Evolutionary conservation across 805 yeast species (phyloP).

Genomic region (Brettanomyces bruxellensis): DNA sequence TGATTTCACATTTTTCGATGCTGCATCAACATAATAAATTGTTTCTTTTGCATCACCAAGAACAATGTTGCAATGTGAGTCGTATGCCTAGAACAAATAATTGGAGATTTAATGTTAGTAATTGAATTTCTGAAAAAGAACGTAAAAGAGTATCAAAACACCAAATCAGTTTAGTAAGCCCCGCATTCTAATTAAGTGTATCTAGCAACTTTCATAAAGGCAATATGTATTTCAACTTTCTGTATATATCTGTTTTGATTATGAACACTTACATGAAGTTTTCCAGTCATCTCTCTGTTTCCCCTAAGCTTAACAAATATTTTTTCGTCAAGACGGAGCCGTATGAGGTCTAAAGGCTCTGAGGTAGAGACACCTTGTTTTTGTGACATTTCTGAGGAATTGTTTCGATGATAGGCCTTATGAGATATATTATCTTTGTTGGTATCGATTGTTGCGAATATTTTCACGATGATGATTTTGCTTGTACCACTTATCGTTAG

Average conservation of each 20-base stretch:
- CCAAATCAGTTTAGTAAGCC: no score
- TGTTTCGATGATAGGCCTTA: no score
- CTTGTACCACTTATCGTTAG: no score
- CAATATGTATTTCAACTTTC: no score
- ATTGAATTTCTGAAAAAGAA: background rate
- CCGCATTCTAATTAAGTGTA: no score
- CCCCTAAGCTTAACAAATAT: constrained; percentile 89
- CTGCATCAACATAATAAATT: constrained; percentile 49
- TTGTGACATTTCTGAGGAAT: background rate
- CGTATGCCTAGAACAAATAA: constrained; percentile 54
- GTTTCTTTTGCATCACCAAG: constrained; percentile 88
- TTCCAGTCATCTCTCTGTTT: constrained; percentile 85
- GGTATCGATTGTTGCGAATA: no score
- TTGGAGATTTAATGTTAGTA: background rate
- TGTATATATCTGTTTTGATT: background rate
- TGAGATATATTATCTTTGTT: no score
- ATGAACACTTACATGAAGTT: constrained; percentile 52
- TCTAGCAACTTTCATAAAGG: no score
- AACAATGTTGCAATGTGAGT: constrained; percentile 93
- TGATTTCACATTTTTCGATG: constrained; percentile 33
- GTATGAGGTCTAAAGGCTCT: constrained; percentile 88
- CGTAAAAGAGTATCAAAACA: no score
- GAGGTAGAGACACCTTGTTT: constrained; percentile 20
- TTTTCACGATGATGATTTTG: no score
- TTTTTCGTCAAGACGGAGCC: constrained; percentile 76